Evolutionary conservation across 805 yeast genomes (phyloP).

Genomic region (Metschnikowia chrysomelidarum): DNA sequence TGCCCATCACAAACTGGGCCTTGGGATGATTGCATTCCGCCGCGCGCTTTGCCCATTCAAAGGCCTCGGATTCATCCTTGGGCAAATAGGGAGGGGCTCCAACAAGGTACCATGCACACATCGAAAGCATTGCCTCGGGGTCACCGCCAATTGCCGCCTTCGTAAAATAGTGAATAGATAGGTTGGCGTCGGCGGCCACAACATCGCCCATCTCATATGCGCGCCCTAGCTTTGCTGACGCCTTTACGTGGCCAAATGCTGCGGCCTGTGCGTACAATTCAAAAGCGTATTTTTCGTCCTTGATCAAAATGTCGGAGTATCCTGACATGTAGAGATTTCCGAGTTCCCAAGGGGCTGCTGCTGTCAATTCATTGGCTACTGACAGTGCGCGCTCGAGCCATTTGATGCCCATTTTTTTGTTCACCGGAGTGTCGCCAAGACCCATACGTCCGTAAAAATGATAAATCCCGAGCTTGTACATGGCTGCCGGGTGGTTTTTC

Average conservation of each 20-base stretch:
- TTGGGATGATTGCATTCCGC: conserved; percentile 72
- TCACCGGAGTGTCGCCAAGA: conserved; percentile 58
- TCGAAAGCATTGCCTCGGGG: conserved; percentile 83
- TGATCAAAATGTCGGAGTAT: conserved; percentile 80
- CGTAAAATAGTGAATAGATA: conserved; percentile 90
- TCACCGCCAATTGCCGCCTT: conserved; percentile 89
- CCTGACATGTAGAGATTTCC: conserved; percentile 84
- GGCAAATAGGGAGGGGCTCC: conserved; percentile 85
- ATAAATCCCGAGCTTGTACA: conserved; percentile 88
- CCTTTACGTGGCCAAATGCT: conserved; percentile 76
- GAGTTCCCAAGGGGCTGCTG: conserved; percentile 93
- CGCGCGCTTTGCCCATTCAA: conserved; percentile 90
- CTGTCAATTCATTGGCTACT: conserved; percentile 76
- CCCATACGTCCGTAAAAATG: conserved; percentile 87
- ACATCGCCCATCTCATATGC: conserved; percentile 80
- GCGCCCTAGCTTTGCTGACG: conserved; percentile 77
- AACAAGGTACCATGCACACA: conserved; percentile 95
- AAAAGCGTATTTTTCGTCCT: conserved; percentile 79
- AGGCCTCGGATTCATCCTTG: conserved; percentile 80
- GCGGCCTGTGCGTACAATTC: conserved; percentile 88
- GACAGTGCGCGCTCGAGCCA: conserved; percentile 90
- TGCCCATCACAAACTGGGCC: conserved; percentile 83
- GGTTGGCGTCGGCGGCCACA: conserved; percentile 73
- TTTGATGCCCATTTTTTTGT: conserved; percentile 83
- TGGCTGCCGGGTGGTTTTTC: conserved; percentile 93